Percentiles rank a stretch among this genome's conserved stretches.
Evolutionary conservation across 495 filamentous ascomycete genomes (phyloP).

Genomic region (Aspergillus mulundensis): DNA sequence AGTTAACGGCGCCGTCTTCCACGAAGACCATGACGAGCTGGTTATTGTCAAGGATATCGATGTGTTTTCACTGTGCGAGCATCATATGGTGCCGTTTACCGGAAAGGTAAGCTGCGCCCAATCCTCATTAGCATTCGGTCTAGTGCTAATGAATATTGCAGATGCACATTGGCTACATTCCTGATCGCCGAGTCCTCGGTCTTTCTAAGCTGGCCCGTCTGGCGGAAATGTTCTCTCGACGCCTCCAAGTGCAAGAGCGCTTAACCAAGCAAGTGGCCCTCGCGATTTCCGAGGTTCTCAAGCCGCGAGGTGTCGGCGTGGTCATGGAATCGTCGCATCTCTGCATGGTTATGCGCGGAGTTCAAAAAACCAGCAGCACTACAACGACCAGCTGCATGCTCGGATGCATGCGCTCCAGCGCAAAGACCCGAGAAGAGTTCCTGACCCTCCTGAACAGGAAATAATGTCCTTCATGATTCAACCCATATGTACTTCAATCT

Average conservation of each 20-base stretch:
- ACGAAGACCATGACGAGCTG: conserved; percentile 94
- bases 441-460: conserved; percentile 70
- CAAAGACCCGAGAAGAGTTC: conserved; percentile 93
- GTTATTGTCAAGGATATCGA: conserved; percentile 98
- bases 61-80: conserved; percentile 92
- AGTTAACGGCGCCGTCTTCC: conserved; percentile 92
- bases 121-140: not conserved
- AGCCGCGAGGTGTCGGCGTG: conserved; percentile 87
- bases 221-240: conserved; percentile 92
- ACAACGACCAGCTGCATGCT: conserved; percentile 97
- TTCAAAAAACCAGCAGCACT: conserved; percentile 79
- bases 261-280: conserved; percentile 95
- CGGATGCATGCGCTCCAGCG: conserved; percentile 85
- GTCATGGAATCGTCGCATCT: conserved; percentile 97
- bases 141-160: conserved; percentile 29
- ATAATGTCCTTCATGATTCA: conserved; percentile 19
- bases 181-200: conserved; percentile 77
- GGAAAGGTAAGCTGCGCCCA: conserved; percentile 67
- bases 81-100: conserved; percentile 94
- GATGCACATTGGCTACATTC: conserved; percentile 99
- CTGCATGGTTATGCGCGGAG: conserved; percentile 98
- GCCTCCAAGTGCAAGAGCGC: conserved; percentile 92
- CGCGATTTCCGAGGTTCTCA: conserved; percentile 84
- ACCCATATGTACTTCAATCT: conserved; percentile 7
- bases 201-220: conserved; percentile 94